Percentiles rank a stretch among this genome's conserved stretches.
These are phyloP conservation scores for Globisporangium middletonii DNA, from an alignment of 352 stramenopile genomes.

Conservation along the genomic window DNA sequence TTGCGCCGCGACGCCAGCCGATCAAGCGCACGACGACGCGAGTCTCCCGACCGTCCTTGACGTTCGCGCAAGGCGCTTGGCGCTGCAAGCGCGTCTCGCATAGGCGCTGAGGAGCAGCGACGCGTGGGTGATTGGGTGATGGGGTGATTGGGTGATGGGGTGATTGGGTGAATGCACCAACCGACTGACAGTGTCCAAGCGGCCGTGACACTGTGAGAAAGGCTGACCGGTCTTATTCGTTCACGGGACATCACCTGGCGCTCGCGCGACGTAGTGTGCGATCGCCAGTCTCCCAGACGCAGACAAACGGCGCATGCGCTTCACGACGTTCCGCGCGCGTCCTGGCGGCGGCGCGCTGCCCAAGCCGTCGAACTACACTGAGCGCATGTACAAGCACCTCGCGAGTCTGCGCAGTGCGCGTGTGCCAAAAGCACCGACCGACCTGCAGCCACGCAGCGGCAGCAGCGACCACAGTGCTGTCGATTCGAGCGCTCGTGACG, in stretches of 20 bases:
- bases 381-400: constrained; percentile 6
- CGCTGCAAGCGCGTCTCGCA: constrained; percentile 2
- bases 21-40: not conserved
- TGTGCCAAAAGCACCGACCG: not conserved
- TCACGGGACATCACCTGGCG: no score
- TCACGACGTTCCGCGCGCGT: not conserved
- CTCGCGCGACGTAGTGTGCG: no score
- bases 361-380: not conserved
- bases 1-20: no score
- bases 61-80: constrained; percentile 9
- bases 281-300: no score
- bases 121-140: not conserved
- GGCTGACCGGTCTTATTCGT: no score
- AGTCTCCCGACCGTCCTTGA: constrained; percentile 7
- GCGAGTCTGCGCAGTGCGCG: not conserved
- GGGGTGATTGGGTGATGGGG: not conserved
- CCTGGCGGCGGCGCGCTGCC: no score
- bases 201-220: no score
- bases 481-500: not conserved
- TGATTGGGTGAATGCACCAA: not conserved
- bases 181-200: no score
- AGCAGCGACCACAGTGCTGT: not conserved
- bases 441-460: not conserved
- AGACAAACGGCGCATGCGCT: not conserved
- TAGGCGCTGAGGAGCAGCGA: not conserved